phyloP scores from a whole-genome alignment of 345 rosid species.

The Anastatica hierochuntica region DNA sequence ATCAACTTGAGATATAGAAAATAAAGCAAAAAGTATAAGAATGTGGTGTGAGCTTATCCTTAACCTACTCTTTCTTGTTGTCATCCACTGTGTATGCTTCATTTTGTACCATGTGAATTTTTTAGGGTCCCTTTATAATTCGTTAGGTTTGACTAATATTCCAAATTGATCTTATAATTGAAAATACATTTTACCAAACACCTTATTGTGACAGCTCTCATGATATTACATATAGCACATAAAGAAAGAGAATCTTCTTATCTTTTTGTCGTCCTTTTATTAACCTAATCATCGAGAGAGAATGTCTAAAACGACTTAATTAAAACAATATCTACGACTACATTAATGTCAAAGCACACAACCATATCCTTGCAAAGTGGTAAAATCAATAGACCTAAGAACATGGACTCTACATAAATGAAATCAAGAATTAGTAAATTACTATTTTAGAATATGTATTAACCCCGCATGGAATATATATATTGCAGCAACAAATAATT shows the following conservation, averaged over 20 bases:
- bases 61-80: slow-evolving; percentile 19
- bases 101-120: slow-evolving; percentile 16
- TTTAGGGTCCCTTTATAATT: slow-evolving; percentile 19
- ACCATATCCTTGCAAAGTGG: slow-evolving; percentile 3
- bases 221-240: slow-evolving; percentile 14
- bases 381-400: not conserved
- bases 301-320: slow-evolving; percentile 11
- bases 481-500: too few relatives aligned
- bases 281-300: slow-evolving; percentile 15
- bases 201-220: slow-evolving; percentile 22
- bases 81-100: slow-evolving; percentile 17
- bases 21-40: not conserved
- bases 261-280: slow-evolving; percentile 20
- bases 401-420: too few relatives aligned
- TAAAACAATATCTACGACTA: slow-evolving; percentile 9
- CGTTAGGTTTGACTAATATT: slow-evolving; percentile 25
- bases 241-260: slow-evolving; percentile 22
- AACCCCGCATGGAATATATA: too few relatives aligned
- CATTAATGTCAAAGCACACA: slow-evolving; percentile 14
- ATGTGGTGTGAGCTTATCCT: slow-evolving; percentile 10
- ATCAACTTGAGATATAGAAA: not conserved
- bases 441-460: too few relatives aligned
- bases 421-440: too few relatives aligned
- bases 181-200: slow-evolving; percentile 27
- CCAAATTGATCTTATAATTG: slow-evolving; percentile 15